Percentiles rank a stretch among this genome's conserved stretches.
phyloP scores from a whole-genome alignment of 192 early-diverging fungal species.

The Gaertneriomyces sp. region DNA sequence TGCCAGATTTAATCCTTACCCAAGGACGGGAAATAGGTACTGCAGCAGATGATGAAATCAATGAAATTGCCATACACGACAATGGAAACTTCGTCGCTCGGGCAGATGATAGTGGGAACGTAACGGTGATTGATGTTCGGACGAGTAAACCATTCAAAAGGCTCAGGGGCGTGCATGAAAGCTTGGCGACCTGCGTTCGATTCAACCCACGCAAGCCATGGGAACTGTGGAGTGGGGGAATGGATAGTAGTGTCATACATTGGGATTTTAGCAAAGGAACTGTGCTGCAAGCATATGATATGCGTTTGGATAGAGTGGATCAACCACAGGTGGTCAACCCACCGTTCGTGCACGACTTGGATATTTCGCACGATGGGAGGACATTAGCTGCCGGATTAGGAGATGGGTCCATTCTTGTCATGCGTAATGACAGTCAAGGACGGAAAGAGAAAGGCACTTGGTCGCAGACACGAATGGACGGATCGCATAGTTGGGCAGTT shows the following conservation, averaged over 20 bases:
- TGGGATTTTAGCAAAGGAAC: slow-evolving; percentile 26
- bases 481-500: slow-evolving; percentile 21
- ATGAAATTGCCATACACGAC: slow-evolving; percentile 17
- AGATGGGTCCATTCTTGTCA: slow-evolving; percentile 16
- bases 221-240: slow-evolving; percentile 21
- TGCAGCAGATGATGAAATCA: slow-evolving; percentile 21
- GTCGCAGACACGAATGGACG: slow-evolving; percentile 6
- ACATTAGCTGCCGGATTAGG: slow-evolving; percentile 23
- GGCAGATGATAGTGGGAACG: slow-evolving; percentile 22
- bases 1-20: neutral
- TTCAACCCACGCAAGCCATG: slow-evolving; percentile 22
- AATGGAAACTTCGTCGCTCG: slow-evolving; percentile 13
- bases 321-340: slow-evolving; percentile 27
- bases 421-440: slow-evolving; percentile 3
- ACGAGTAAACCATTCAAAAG: slow-evolving; percentile 26
- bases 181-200: slow-evolving; percentile 17
- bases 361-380: neutral
- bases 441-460: neutral
- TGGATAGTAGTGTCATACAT: slow-evolving; percentile 12
- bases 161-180: slow-evolving; percentile 16
- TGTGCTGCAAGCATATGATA: neutral
- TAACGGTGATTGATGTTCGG: slow-evolving; percentile 21
- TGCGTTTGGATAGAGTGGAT: neutral
- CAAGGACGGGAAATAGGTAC: neutral
- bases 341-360: slow-evolving; percentile 21